phyloP scores from a whole-genome alignment of 257 asterid genomes.

The Solanum piurae region DNA sequence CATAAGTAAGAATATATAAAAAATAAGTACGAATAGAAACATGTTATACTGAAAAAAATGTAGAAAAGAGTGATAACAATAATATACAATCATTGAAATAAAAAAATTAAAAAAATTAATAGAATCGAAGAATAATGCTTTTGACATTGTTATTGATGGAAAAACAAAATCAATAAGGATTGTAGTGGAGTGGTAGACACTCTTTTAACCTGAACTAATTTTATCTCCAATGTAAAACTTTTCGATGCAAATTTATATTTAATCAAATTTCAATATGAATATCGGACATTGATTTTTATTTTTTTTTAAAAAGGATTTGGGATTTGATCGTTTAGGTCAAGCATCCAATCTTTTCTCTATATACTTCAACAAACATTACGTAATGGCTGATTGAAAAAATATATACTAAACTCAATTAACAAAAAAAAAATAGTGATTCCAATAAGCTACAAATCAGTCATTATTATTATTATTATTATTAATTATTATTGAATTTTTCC shows the following conservation, averaged over 20 bases:
- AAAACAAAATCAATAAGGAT: background rate
- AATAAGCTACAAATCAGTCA: background rate
- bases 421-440: background rate
- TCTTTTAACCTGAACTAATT: too few species aligned
- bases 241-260: too few species aligned
- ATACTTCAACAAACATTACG: slow-evolving; percentile 4
- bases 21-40: background rate
- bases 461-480: background rate
- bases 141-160: background rate
- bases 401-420: background rate
- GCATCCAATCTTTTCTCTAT: slow-evolving; percentile 5
- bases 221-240: too few species aligned
- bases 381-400: background rate
- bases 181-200: too few species aligned
- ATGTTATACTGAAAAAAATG: background rate
- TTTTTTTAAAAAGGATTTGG: background rate
- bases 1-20: background rate
- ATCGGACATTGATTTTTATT: fast-evolving
- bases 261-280: too few species aligned
- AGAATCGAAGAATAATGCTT: background rate
- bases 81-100: too few species aligned
- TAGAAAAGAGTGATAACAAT: background rate
- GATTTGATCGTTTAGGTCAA: slow-evolving; percentile 13
- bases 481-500: background rate
- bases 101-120: too few species aligned